These are phyloP conservation scores for Monilinia fructicola DNA, from an alignment of 2,329 filamentous ascomycete genomes.

Conservation along the genomic window DNA sequence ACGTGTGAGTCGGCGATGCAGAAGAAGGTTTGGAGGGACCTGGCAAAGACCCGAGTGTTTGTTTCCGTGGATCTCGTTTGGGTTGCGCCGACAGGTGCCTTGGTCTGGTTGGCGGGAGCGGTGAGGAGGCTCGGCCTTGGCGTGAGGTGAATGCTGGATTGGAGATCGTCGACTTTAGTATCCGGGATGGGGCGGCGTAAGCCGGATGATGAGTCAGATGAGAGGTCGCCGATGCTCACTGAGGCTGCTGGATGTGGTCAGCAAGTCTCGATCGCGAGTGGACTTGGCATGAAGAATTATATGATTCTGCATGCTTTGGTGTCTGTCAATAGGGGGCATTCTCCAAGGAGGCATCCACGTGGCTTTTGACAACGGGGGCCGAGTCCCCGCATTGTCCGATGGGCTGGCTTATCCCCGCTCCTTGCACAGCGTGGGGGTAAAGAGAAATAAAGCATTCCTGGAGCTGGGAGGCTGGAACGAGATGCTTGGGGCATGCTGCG, in stretches of 20 bases:
- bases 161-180: not conserved
- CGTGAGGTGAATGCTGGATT: not conserved
- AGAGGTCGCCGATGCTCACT: constrained; percentile 9
- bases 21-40: not conserved
- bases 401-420: not conserved
- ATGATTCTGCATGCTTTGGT: constrained; percentile 4
- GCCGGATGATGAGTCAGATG: constrained; percentile 13
- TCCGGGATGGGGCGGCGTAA: not conserved
- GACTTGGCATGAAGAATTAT: not conserved
- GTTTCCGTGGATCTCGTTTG: not conserved
- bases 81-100: not conserved
- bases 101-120: not conserved
- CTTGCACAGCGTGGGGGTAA: constrained; percentile 1
- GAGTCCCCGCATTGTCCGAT: not conserved
- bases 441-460: not conserved
- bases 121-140: not conserved
- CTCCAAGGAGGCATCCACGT: not conserved
- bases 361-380: not conserved
- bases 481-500: not conserved
- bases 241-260: not conserved
- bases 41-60: constrained; percentile 6
- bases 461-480: not conserved
- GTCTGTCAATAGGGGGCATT: not conserved
- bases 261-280: not conserved
- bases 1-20: constrained; percentile 5